A percentile compares a stretch with the other conserved stretches of the same genome.
These are phyloP conservation scores for Talaromyces sp. DNA, from an alignment of 2,329 filamentous ascomycete species.

Conservation along the genomic window DNA sequence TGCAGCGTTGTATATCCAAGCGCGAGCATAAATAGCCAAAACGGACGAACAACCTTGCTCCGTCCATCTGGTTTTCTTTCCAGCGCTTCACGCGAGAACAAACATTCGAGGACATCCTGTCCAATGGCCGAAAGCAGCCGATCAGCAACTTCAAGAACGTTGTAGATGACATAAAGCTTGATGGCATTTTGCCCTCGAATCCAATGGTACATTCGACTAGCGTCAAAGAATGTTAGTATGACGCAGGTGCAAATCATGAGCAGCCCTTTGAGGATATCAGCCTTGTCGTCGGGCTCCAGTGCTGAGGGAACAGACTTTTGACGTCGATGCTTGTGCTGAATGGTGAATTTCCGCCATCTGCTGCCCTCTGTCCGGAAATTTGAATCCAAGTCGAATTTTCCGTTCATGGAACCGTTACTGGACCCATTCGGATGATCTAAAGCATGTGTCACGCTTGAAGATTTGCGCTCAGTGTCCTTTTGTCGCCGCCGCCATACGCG, in stretches of 20 bases:
- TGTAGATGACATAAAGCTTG: conserved; percentile 98
- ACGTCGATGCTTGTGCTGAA: conserved; percentile 56
- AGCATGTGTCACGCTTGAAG: not conserved
- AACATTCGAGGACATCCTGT: conserved; percentile 91
- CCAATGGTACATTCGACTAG: conserved; percentile 95
- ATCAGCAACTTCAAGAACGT: conserved; percentile 86
- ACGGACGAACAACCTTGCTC: conserved; percentile 80
- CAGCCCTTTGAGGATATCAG: conserved; percentile 84
- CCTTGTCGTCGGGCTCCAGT: conserved; percentile 84
- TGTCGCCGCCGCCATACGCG: conserved; percentile 62
- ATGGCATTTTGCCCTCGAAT: conserved; percentile 95
- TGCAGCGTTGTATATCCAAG: conserved; percentile 84
- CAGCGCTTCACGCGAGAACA: conserved; percentile 88
- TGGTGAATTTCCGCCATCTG: conserved; percentile 23
- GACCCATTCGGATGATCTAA: not conserved
- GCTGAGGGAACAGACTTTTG: conserved; percentile 80
- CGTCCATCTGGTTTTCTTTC: conserved; percentile 82
- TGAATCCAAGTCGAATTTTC: conserved; percentile 16
- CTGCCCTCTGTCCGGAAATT: conserved; percentile 15
- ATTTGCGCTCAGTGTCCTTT: not conserved
- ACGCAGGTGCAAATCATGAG: conserved; percentile 81
- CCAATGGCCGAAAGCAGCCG: conserved; percentile 84
- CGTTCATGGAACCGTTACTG: conserved; percentile 13
- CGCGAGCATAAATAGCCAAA: conserved; percentile 85
- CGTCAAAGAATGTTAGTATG: conserved; percentile 84